These are phyloP conservation scores for Vitis hybrid DNA, from an alignment of 177 flowering plant genomes.

Conservation along the genomic window DNA sequence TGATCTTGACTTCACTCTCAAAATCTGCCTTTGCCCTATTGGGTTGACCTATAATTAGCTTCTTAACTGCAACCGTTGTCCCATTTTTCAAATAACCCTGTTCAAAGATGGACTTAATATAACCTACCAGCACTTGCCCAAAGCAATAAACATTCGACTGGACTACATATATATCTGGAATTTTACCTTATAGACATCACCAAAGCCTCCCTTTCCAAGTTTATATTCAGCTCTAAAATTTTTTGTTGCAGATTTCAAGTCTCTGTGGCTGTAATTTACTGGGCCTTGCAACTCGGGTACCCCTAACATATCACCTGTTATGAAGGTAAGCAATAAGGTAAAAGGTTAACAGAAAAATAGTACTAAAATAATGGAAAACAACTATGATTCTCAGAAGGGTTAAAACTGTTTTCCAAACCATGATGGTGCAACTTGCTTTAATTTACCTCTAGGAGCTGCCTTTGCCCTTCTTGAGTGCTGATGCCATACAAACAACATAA, in stretches of 20 bases:
- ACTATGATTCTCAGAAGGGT: no score
- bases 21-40: conserved; percentile 35
- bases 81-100: conserved; percentile 58
- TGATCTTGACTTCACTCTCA: conserved; percentile 48
- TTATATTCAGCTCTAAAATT: conserved; percentile 45
- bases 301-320: conserved; percentile 33
- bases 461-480: conserved; percentile 11
- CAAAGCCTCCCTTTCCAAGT: conserved; percentile 65
- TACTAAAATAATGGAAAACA: not conserved
- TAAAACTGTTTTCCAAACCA: not conserved
- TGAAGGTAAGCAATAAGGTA: no score
- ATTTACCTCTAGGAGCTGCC: conserved; percentile 21
- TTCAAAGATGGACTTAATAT: no score
- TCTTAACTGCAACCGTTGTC: conserved; percentile 57
- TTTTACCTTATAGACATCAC: conserved; percentile 57
- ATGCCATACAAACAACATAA: conserved; percentile 18
- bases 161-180: not conserved
- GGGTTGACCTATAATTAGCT: conserved; percentile 29
- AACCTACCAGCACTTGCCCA: no score
- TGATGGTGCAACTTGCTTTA: not conserved
- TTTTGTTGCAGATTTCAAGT: conserved; percentile 46
- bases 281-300: conserved; percentile 53
- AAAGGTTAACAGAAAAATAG: no score
- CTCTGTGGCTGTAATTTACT: conserved; percentile 32
- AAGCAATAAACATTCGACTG: no score